Percentiles rank a stretch among this genome's conserved stretches.
Conservation (phyloP, 495 filamentous ascomycete genomes). For the Aspergillus baeticus region DNA sequence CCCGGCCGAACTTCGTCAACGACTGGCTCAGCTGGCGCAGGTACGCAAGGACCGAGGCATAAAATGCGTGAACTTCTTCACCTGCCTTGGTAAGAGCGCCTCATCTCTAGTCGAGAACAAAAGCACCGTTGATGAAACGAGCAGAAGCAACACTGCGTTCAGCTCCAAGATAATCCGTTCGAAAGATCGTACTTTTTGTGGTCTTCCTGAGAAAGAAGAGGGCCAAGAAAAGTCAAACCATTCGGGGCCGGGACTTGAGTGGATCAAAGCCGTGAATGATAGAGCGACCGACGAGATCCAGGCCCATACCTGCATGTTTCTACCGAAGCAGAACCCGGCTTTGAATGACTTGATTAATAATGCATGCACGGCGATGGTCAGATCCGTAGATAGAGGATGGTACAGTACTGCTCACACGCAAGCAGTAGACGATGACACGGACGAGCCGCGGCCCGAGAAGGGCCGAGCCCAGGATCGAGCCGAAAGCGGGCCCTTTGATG, state of each 20-base stretch:
- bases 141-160: slow-evolving; percentile 22
- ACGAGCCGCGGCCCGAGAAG: slow-evolving; percentile 15
- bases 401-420: slow-evolving; percentile 35
- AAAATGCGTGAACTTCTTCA: slow-evolving; percentile 80
- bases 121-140: slow-evolving; percentile 14
- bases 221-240: slow-evolving; percentile 19
- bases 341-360: slow-evolving; percentile 66
- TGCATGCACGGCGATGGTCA: slow-evolving; percentile 60
- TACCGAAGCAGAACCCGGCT: slow-evolving; percentile 73
- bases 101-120: slow-evolving; percentile 34
- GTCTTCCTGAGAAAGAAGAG: slow-evolving; percentile 62
- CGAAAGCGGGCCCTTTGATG: slow-evolving; percentile 35
- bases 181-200: slow-evolving; percentile 78
- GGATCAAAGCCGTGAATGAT: slow-evolving; percentile 72
- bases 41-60: slow-evolving; percentile 56
- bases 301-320: slow-evolving; percentile 90
- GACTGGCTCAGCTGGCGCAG: slow-evolving; percentile 56
- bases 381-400: slow-evolving; percentile 45
- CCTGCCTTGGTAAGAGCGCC: slow-evolving; percentile 69
- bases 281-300: slow-evolving; percentile 72
- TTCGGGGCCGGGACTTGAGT: slow-evolving; percentile 42
- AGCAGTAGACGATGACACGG: slow-evolving; percentile 7
- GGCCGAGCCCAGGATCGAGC: slow-evolving; percentile 8
- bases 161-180: slow-evolving; percentile 42
- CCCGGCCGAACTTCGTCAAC: slow-evolving; percentile 68